Conservation (phyloP, 345 rosid species). For the Iberis pinnata region DNA sequence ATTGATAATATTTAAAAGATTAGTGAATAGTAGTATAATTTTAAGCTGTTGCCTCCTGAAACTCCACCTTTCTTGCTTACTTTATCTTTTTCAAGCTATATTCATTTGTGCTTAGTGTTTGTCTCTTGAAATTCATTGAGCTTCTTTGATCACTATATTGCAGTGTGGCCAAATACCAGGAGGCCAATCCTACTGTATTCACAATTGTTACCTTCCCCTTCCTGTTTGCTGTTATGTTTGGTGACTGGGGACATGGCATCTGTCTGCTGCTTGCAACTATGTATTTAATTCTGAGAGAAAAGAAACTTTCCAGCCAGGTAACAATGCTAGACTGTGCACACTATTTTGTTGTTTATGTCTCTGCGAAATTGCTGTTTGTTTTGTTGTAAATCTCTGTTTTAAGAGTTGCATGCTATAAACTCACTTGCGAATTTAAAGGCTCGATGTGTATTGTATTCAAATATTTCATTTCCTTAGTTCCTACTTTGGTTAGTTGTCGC, state of each 20-base stretch:
- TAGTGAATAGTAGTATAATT: too few relatives aligned
- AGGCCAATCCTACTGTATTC: slow-evolving; percentile 89
- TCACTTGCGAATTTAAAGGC: background rate
- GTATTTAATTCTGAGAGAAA: slow-evolving; percentile 60
- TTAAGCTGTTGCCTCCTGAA: background rate
- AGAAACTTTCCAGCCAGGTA: slow-evolving; percentile 94
- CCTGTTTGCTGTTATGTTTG: slow-evolving; percentile 98
- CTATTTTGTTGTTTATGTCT: background rate
- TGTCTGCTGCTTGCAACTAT: slow-evolving; percentile 78
- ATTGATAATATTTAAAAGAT: background rate
- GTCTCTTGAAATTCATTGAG: slow-evolving; percentile 2
- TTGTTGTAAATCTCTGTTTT: background rate
- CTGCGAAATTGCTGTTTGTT: background rate
- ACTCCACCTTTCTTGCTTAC: slow-evolving; percentile 23
- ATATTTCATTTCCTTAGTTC: slow-evolving; percentile 1
- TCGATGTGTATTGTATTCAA: background rate
- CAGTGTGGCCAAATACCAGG: slow-evolving; percentile 93
- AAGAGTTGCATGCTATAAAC: background rate
- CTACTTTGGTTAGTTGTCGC: background rate
- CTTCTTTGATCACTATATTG: slow-evolving; percentile 22
- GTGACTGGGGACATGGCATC: slow-evolving; percentile 99
- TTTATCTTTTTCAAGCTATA: background rate
- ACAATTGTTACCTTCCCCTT: slow-evolving; percentile 94
- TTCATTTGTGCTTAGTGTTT: background rate
- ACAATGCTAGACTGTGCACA: slow-evolving; percentile 10